These are phyloP conservation scores for Pseudogymnoascus sp. DNA, from an alignment of 2,329 filamentous ascomycete genomes.

Conservation along the genomic window DNA sequence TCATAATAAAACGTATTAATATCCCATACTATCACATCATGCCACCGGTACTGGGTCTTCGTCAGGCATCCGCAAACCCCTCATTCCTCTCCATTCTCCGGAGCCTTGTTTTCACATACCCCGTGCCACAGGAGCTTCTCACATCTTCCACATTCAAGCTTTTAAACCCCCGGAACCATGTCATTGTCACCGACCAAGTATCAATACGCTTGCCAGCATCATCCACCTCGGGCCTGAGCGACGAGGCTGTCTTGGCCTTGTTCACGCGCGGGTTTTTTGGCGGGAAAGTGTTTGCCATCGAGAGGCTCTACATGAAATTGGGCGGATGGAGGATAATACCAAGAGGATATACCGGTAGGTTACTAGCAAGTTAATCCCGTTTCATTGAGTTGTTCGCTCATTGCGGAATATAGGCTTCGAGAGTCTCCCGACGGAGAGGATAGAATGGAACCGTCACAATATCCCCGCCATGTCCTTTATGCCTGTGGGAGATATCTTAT, in stretches of 20 bases:
- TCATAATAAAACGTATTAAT: not conserved
- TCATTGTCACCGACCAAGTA: slow-evolving; percentile 3
- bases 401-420: not conserved
- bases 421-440: not conserved
- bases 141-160: not conserved
- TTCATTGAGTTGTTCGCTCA: not conserved
- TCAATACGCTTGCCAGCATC: not conserved
- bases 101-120: slow-evolving; percentile 1
- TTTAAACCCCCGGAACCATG: not conserved
- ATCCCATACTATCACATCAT: not conserved
- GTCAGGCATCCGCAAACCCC: not conserved
- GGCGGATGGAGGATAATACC: not conserved
- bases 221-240: slow-evolving; percentile 8
- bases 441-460: slow-evolving; percentile 1
- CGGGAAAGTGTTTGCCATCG: slow-evolving; percentile 15
- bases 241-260: slow-evolving; percentile 15
- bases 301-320: slow-evolving; percentile 10
- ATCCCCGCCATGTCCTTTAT: not conserved
- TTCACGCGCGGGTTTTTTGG: slow-evolving; percentile 16
- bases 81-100: slow-evolving; percentile 2
- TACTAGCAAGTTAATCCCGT: not conserved
- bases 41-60: not conserved
- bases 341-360: not conserved
- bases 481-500: not conserved
- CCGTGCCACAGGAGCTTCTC: slow-evolving; percentile 2